These are phyloP conservation scores for Fusarium sp. DNA, from an alignment of 2,329 filamentous ascomycete genomes.

Conservation along the genomic window DNA sequence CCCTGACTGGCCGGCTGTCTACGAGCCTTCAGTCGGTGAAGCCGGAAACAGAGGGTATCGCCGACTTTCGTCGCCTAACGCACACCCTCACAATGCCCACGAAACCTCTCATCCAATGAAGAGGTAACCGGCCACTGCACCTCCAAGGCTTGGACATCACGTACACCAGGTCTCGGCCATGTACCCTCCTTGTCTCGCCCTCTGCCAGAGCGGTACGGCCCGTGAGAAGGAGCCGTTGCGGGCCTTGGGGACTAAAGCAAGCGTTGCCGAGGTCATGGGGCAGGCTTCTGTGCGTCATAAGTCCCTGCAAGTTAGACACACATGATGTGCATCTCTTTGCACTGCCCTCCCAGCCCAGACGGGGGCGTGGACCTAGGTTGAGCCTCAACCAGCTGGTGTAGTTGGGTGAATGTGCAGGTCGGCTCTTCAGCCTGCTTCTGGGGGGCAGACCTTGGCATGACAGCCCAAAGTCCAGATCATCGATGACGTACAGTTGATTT, in stretches of 20 bases:
- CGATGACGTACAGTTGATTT: not conserved
- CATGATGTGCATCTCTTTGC: not conserved
- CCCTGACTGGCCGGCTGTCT: not conserved
- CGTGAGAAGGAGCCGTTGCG: not conserved
- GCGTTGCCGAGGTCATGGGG: not conserved
- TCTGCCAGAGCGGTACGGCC: not conserved
- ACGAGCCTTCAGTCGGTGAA: not conserved
- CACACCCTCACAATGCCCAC: not conserved
- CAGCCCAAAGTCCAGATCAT: not conserved
- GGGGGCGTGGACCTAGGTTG: not conserved
- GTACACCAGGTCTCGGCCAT: not conserved
- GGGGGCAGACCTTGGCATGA: not conserved
- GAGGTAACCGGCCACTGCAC: not conserved
- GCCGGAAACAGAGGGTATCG: not conserved
- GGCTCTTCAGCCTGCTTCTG: not conserved
- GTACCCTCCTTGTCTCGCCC: not conserved
- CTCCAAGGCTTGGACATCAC: not conserved
- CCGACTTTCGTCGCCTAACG: slow-evolving; percentile 1
- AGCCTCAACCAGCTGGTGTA: not conserved
- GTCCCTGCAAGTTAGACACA: not conserved
- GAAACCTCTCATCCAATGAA: not conserved
- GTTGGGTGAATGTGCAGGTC: not conserved
- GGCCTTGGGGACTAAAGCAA: not conserved
- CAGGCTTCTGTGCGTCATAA: not conserved
- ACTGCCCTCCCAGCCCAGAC: not conserved